phyloP scores from a whole-genome alignment of 1,284 basidiomycete species.

The Marasmius sp. region DNA sequence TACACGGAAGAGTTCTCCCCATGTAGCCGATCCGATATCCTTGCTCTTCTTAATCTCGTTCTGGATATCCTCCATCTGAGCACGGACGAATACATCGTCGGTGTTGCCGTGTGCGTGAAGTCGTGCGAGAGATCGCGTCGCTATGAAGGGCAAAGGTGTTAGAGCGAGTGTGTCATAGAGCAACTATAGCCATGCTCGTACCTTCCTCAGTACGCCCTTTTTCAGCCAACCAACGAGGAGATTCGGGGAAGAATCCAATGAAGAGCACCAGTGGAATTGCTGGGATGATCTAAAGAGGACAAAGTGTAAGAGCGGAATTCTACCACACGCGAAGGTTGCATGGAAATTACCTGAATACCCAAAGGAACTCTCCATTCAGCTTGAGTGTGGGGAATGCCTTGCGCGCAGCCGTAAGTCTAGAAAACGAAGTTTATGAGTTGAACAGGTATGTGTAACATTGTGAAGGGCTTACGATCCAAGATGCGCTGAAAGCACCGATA shows the following conservation, averaged over 20 bases:
- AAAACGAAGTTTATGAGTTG: not conserved
- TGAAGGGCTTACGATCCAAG: slow-evolving; percentile 35
- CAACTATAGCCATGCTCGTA: not conserved
- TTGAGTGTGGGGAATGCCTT: slow-evolving; percentile 32
- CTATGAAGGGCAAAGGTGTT: slow-evolving; percentile 16
- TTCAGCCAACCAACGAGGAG: slow-evolving; percentile 63
- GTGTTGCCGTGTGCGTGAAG: slow-evolving; percentile 51
- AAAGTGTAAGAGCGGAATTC: not conserved
- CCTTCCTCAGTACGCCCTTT: slow-evolving; percentile 51
- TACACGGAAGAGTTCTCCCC: slow-evolving; percentile 45
- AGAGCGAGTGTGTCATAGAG: not conserved
- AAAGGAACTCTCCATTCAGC: slow-evolving; percentile 58
- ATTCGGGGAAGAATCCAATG: slow-evolving; percentile 45
- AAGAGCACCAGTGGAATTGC: slow-evolving; percentile 58
- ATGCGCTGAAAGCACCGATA: slow-evolving; percentile 45
- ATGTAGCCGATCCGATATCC: slow-evolving; percentile 36
- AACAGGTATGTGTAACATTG: not conserved
- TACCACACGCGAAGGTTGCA: not conserved
- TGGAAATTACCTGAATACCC: slow-evolving; percentile 35
- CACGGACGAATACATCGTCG: slow-evolving; percentile 44
- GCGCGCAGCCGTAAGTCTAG: slow-evolving; percentile 39
- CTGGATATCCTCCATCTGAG: slow-evolving; percentile 41
- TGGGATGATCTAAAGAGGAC: slow-evolving; percentile 32
- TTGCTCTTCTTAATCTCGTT: slow-evolving; percentile 34
- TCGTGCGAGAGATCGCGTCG: slow-evolving; percentile 40